Evolutionary conservation across 2,329 filamentous ascomycete genomes (phyloP).

Genomic region (Sclerotinia spermophila): DNA sequence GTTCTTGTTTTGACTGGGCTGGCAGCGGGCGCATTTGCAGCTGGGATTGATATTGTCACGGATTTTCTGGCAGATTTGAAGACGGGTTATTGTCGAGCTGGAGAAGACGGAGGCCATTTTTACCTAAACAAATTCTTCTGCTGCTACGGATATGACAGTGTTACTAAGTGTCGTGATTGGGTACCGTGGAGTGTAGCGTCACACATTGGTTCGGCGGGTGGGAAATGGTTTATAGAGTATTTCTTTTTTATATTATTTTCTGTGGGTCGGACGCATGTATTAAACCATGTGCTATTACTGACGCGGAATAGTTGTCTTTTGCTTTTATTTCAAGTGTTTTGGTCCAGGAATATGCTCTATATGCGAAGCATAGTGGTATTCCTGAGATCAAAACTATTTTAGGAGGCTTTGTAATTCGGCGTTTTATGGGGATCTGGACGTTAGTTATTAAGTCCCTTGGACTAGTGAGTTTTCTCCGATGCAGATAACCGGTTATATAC

Average conservation of each 20-base stretch:
- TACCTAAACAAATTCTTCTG: conserved; percentile 91
- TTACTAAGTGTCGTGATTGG: conserved; percentile 82
- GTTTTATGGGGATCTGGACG: conserved; percentile 85
- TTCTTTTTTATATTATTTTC: conserved; percentile 82
- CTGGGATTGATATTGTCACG: conserved; percentile 82
- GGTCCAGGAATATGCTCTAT: conserved; percentile 78
- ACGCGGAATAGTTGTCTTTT: conserved; percentile 59
- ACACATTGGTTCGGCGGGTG: conserved; percentile 60
- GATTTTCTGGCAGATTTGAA: conserved; percentile 95
- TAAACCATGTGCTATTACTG: background rate
- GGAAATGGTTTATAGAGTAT: conserved; percentile 81
- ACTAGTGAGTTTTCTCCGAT: conserved; percentile 52
- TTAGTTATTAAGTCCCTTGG: conserved; percentile 86
- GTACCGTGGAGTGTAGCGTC: conserved; percentile 76
- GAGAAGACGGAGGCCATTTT: conserved; percentile 76
- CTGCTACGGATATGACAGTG: conserved; percentile 85
- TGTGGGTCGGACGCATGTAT: conserved; percentile 47
- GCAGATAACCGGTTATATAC: conserved; percentile 11
- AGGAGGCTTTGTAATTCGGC: conserved; percentile 86
- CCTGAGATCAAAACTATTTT: conserved; percentile 96
- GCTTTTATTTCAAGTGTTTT: conserved; percentile 73
- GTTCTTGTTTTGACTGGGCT: conserved; percentile 83
- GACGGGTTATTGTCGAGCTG: conserved; percentile 76
- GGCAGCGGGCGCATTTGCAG: conserved; percentile 78
- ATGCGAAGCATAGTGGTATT: conserved; percentile 93